Evolutionary conservation across 441 rosid genomes (phyloP), one percentile per base, ranked within the genome.

Genomic region (Arabidopsis lyrata): DNA sequence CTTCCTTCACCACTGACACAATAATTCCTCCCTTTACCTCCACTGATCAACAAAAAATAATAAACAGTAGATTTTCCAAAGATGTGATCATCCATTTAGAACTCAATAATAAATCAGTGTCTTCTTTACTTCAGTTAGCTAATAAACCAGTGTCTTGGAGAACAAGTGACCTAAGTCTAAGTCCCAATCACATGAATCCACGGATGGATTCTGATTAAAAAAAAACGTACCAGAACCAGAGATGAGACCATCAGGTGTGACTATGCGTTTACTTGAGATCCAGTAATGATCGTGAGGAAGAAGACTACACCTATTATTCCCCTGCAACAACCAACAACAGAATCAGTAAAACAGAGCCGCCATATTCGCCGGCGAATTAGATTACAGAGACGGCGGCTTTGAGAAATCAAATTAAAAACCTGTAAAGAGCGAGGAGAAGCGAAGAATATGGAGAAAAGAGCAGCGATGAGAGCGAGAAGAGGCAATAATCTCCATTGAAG

Each of bases 181-280:
- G 50, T 47, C 68, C 5, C 32, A 64, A 31, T 5, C 54, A 8
- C 39, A 36, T 39, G 8, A 5, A 8, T 1, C 38, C 22, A 66
- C 15, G 18, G 14, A 6, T 35, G 0, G 74, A 29, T 60, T 6
- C 1, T 29, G 68, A 61, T 38, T 18, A 0, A 18, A 18, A 22
- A 49, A 11, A 20, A 56, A 72, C 79, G 42, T 68, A 92, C 99
- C 96, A 81, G 97, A 96, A 38, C 93, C 97, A 34, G 96, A 83
- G 74, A 92, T 84, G 54, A 90, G 68, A 41, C 91, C 93, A 18
- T 71, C 70, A 0, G 92, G 93, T 14, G 96, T 91, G 62, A 91
- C 88, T 69, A 92, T 85, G 4, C 85, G 89, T 78, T 83, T 86
- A 77, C 99, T 87, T 35, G 79, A 83, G 55, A 95, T 82, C 93